Conservation (phyloP, 2,329 filamentous ascomycete species). For the Chaetomium sp. region DNA sequence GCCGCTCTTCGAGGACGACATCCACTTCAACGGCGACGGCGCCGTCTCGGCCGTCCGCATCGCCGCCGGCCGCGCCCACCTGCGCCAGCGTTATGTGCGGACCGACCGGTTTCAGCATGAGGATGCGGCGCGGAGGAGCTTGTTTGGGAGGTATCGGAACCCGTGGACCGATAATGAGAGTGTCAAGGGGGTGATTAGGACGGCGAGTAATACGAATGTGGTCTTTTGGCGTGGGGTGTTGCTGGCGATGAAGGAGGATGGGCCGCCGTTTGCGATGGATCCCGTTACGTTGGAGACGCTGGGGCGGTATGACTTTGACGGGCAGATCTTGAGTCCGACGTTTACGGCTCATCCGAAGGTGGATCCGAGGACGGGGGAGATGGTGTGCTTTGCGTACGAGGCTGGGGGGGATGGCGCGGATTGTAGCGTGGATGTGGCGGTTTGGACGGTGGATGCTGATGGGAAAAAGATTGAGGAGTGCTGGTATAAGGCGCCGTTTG, state of each 20-base stretch:
- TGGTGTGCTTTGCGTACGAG: constrained; percentile 56
- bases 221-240: constrained; percentile 59
- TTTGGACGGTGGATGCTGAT: constrained; percentile 49
- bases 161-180: constrained; percentile 58
- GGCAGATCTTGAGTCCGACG: constrained; percentile 50
- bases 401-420: constrained; percentile 48
- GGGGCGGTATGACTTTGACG: constrained; percentile 55
- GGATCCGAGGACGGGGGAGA: constrained; percentile 54
- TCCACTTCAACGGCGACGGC: constrained; percentile 44
- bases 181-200: constrained; percentile 57
- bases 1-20: constrained; percentile 57
- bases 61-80: constrained; percentile 44
- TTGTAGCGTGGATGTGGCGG: constrained; percentile 47
- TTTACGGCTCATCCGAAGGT: constrained; percentile 58
- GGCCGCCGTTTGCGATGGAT: constrained; percentile 55
- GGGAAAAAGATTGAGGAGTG: constrained; percentile 50
- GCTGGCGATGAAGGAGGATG: constrained; percentile 58
- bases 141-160: constrained; percentile 61
- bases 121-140: constrained; percentile 37
- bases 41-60: constrained; percentile 47
- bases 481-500: constrained; percentile 54
- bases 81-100: constrained; percentile 48
- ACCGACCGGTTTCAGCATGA: constrained; percentile 43
- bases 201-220: constrained; percentile 62
- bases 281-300: constrained; percentile 52